A percentile compares a stretch with the other conserved stretches of the same genome.
These are phyloP conservation scores for Helotiales sp. DNA, from an alignment of 2,329 filamentous ascomycete genomes.

Conservation along the genomic window DNA sequence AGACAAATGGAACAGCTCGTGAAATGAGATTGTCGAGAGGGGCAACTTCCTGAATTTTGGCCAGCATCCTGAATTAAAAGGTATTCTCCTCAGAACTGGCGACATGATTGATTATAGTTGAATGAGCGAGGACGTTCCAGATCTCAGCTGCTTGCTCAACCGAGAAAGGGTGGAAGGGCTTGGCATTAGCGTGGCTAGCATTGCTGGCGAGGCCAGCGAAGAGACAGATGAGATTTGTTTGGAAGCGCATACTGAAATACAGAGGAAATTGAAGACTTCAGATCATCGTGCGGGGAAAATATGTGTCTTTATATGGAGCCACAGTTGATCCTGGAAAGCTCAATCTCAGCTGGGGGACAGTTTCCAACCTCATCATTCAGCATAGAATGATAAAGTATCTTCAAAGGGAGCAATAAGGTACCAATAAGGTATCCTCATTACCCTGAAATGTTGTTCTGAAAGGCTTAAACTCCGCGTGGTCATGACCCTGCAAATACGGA, in stretches of 20 bases:
- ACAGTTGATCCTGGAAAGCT: neutral
- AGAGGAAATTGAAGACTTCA: too few species aligned
- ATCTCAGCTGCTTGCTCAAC: neutral
- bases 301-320: neutral
- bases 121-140: conserved; percentile 27
- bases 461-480: neutral
- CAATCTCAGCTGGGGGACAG: neutral
- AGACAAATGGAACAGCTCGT: neutral
- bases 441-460: neutral
- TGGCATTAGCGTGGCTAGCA: too few species aligned
- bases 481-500: neutral
- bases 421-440: too few species aligned
- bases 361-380: neutral
- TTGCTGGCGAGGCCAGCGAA: neutral
- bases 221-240: neutral
- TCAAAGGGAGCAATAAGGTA: too few species aligned
- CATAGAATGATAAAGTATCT: neutral
- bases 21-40: conserved; percentile 38
- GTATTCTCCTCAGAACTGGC: conserved; percentile 43
- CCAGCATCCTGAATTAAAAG: conserved; percentile 39
- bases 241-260: neutral
- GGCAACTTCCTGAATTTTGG: conserved; percentile 46
- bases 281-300: too few species aligned
- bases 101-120: conserved; percentile 42
- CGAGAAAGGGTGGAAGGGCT: neutral